Conservation (phyloP, 2,329 filamentous ascomycete species). For the Trichoderma sp. region DNA sequence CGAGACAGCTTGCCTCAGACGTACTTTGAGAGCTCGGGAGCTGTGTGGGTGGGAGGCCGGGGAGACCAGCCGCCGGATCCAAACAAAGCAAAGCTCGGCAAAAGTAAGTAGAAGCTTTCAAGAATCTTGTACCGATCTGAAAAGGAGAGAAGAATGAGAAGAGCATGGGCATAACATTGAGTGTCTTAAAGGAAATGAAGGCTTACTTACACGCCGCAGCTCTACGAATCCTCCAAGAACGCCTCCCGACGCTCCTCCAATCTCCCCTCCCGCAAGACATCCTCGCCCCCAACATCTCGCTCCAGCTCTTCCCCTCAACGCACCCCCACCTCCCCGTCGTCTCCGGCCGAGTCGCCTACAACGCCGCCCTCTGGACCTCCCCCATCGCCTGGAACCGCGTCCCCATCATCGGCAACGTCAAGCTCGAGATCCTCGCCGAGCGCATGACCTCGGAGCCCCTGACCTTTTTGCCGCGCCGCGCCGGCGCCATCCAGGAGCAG, state of each 20-base stretch:
- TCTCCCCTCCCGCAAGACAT: constrained; percentile 70
- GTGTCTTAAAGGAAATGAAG: background rate
- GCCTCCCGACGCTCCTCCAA: constrained; percentile 64
- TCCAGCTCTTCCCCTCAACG: constrained; percentile 70
- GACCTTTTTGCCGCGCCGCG: constrained; percentile 45
- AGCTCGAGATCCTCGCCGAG: constrained; percentile 82
- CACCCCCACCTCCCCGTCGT: constrained; percentile 91
- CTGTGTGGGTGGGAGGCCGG: constrained; percentile 28
- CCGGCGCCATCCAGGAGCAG: constrained; percentile 68
- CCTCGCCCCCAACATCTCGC: constrained; percentile 69
- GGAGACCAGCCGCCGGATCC: constrained; percentile 45
- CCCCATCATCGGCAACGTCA: constrained; percentile 86
- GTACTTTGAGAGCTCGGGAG: constrained; percentile 35
- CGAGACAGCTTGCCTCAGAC: constrained; percentile 24
- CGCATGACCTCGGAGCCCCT: constrained; percentile 68
- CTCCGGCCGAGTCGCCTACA: constrained; percentile 84
- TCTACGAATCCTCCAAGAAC: constrained; percentile 62
- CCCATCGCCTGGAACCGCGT: constrained; percentile 94
- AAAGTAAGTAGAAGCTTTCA: constrained; percentile 47
- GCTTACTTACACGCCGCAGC: constrained; percentile 39
- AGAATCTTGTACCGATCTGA: background rate
- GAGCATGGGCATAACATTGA: too few relatives aligned
- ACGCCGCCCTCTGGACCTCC: constrained; percentile 91
- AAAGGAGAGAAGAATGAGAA: background rate
- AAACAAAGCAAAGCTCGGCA: constrained; percentile 62